Evolutionary conservation across 1,284 basidiomycete genomes (phyloP), one percentile per base, ranked within the genome.

Genomic region (Flammula alnicola): DNA sequence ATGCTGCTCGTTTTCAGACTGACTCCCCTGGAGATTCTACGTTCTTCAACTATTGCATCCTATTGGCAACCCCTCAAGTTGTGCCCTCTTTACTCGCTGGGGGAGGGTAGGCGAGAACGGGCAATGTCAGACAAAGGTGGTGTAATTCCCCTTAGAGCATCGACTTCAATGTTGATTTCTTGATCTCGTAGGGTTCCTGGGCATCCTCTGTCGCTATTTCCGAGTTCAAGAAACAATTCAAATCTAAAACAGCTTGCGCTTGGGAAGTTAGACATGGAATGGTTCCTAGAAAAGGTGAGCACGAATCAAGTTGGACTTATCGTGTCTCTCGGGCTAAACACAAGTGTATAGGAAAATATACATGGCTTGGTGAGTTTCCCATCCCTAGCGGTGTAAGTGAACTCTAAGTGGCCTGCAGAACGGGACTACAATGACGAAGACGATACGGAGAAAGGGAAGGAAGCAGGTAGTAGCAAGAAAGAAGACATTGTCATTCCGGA

Each of bases 181-280:
- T 38, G 7, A 31, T 16, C 22, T 46, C 17, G 20, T 35, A 51
- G 49, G 44, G 49, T 8, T 44, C 44, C 5, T 46, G 25, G 5
- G 10, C 38, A 17, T 14, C 49, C 11, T 10, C 27, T 5, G 4
- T 17, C 9, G 49, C 49, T 1, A 20, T 46, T 2, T 19, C 23
- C 4, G 49, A 51, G 8, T 51, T 51, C 31, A 51, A 51, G 27
- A 51, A 51, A 38, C 49, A 51, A 26, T 51, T 51, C 32, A 51
- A 30, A 33, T 6, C 44, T 9, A 51, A 51, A 17, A 32, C 49
- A n/a, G 38, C 23, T 23, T 37, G 39, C 10, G 22, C 30, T n/a
- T 51, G 49, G 49, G 49, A 51, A 26, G 31, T 30, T 10, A 45
- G 49, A 16, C 37, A 26, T n/a, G 38, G 44, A 20, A 51, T 51